Base-by-base conservation (phyloP, 306 rosid genomes). In the Acmispon strigosus region DNA sequence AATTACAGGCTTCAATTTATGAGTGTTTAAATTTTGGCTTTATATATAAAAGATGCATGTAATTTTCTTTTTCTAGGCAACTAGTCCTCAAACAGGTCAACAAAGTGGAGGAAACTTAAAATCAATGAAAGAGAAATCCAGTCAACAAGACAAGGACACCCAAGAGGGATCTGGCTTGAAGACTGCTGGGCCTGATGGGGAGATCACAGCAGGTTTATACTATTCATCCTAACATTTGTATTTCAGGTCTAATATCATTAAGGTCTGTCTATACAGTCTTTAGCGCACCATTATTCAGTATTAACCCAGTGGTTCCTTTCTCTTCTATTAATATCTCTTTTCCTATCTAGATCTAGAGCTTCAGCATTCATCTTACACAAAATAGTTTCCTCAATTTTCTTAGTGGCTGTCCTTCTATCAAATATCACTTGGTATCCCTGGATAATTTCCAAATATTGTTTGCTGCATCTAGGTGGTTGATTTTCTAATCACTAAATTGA, bases 81-180 rank as follows among this genome's bases (percentile, higher is more conserved):
- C 89, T 68, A 85, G 86, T 82, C 86, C 89, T 73, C 89, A 81
- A 78, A 22, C 86, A 50, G 77, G 75, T 67, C 86, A 85, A 79
- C 86, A 79, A 70, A 82, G 83, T 73, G 89, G 84, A 66, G 89
- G 84, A 52, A 79, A 70, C 82, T 76, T 82, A 54, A 85, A 82
- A 82, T 82, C 89, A 48, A 82, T 79, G 84, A 85, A 85, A 69
- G 89, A 82, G 27, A 85, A 85, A 75, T 78, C 88, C 49, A 72
- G 73, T 75, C 85, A 75, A 73, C 84, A 72, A 43, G 86, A 85
- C 36, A 85, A 79, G 69, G 89, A 85, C 59, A 71, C 74, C 0
- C 84, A 53, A 54, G 84, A 85, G 72, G 84, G 48, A 41, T 78
- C 89, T 41, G 78, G 78, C 60, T 73, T 85, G 82, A 85, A 85